These are phyloP conservation scores for Neopestalotiopsis sp. DNA, from an alignment of 2,329 filamentous ascomycete genomes.

Conservation along the genomic window DNA sequence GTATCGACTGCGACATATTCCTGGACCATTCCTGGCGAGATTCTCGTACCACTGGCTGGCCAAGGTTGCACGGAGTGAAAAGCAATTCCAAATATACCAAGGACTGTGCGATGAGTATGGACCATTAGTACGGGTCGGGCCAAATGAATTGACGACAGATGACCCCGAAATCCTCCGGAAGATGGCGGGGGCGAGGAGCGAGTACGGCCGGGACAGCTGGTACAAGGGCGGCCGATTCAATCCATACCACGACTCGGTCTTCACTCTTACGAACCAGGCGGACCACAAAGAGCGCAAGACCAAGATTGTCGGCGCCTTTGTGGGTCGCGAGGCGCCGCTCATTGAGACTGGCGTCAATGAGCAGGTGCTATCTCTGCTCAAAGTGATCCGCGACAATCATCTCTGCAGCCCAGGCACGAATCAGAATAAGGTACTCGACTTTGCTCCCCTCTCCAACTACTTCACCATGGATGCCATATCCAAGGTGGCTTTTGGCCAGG, in stretches of 20 bases:
- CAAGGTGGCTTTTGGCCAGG: conserved; percentile 31
- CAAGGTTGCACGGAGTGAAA: conserved; percentile 35
- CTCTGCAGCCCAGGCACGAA: conserved; percentile 15
- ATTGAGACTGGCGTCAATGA: conserved; percentile 27
- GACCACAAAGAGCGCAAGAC: conserved; percentile 43
- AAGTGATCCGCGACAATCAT: conserved; percentile 28
- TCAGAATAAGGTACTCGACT: conserved; percentile 22
- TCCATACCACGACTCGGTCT: conserved; percentile 54
- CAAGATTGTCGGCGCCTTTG: conserved; percentile 26
- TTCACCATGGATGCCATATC: conserved; percentile 35
- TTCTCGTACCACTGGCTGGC: conserved; percentile 48
- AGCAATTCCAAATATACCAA: conserved; percentile 20
- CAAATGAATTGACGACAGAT: conserved; percentile 44
- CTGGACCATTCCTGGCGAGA: conserved; percentile 41
- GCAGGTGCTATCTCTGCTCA: conserved; percentile 26
- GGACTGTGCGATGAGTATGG: conserved; percentile 31
- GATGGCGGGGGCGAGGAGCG: conserved; percentile 37
- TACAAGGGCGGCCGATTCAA: conserved; percentile 24
- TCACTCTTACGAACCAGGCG: conserved; percentile 51
- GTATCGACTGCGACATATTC: conserved; percentile 43
- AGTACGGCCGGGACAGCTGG: conserved; percentile 26
- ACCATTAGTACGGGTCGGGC: conserved; percentile 44
- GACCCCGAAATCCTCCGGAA: conserved; percentile 44
- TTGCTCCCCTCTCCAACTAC: conserved; percentile 23
- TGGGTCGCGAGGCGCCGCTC: conserved; percentile 27